These are phyloP conservation scores for Piromyces sp. DNA, from an alignment of 192 early-diverging fungal species.

Conservation along the genomic window DNA sequence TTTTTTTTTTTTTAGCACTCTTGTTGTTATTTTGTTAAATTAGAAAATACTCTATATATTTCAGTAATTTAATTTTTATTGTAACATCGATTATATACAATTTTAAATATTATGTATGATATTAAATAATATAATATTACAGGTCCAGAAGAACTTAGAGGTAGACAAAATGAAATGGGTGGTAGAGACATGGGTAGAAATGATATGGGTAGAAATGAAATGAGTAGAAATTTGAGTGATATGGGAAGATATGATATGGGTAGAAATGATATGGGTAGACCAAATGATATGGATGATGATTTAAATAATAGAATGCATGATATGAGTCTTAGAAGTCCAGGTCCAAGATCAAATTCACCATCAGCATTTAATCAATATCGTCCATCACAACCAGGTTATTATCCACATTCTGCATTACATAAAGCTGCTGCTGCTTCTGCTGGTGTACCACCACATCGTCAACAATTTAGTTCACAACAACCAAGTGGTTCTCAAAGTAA, in stretches of 20 bases:
- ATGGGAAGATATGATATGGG: no score
- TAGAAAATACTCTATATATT: no score
- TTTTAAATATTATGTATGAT: no score
- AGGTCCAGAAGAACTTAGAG: not conserved
- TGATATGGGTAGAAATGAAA: no score
- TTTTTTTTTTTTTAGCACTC: no score
- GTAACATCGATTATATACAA: no score
- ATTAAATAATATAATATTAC: not conserved
- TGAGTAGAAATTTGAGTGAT: not conserved
- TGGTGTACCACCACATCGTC: not conserved
- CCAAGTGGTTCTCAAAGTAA: not conserved
- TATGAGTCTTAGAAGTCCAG: not conserved
- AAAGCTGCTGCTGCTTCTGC: not conserved
- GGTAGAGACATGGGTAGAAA: not conserved
- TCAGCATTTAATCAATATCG: not conserved
- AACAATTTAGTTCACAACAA: not conserved
- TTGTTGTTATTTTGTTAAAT: no score
- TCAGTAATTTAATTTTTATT: no score
- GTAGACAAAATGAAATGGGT: not conserved
- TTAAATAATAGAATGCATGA: not conserved
- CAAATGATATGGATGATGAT: not conserved
- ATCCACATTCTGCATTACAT: not conserved
- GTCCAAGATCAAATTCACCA: not conserved
- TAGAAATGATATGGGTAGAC: not conserved
- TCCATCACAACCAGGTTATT: not conserved